These are phyloP conservation scores for Noccaea caerulescens DNA, from an alignment of 345 rosid genomes.

Conservation along the genomic window DNA sequence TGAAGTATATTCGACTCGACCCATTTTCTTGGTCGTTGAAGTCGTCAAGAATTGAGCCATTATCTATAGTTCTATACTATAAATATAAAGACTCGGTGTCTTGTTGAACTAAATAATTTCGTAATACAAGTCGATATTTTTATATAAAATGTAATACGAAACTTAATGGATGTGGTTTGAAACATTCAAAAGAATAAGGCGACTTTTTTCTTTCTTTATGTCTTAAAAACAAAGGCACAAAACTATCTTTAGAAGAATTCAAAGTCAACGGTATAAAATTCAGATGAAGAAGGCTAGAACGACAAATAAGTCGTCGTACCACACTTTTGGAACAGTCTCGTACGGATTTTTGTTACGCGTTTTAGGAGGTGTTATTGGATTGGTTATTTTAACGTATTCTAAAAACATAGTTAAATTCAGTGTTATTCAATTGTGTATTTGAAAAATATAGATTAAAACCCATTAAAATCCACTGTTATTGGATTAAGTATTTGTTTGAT, in stretches of 20 bases:
- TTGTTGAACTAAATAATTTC: background rate
- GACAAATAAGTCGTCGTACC: conserved; percentile 8
- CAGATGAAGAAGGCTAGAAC: conserved; percentile 6
- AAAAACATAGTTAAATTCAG: no score
- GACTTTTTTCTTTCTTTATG: background rate
- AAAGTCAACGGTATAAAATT: conserved; percentile 31
- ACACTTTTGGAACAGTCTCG: conserved; percentile 1
- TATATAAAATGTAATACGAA: background rate
- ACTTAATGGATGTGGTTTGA: conserved; percentile 17
- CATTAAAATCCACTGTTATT: no score
- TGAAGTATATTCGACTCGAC: background rate
- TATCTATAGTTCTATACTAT: background rate
- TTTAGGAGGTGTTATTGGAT: no score
- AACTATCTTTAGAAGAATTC: conserved; percentile 27
- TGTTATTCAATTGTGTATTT: no score
- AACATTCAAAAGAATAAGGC: conserved; percentile 27
- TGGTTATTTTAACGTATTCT: no score
- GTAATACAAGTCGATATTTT: conserved; percentile 10
- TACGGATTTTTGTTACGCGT: conserved; percentile 15
- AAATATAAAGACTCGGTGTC: background rate
- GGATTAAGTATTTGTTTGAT: no score
- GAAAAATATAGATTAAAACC: no score
- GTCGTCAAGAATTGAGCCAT: background rate
- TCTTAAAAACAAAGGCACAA: background rate
- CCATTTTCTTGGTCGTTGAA: conserved; percentile 3